Evolutionary conservation across 1,284 basidiomycete genomes (phyloP).

Genomic region (Tilletia setariae): DNA sequence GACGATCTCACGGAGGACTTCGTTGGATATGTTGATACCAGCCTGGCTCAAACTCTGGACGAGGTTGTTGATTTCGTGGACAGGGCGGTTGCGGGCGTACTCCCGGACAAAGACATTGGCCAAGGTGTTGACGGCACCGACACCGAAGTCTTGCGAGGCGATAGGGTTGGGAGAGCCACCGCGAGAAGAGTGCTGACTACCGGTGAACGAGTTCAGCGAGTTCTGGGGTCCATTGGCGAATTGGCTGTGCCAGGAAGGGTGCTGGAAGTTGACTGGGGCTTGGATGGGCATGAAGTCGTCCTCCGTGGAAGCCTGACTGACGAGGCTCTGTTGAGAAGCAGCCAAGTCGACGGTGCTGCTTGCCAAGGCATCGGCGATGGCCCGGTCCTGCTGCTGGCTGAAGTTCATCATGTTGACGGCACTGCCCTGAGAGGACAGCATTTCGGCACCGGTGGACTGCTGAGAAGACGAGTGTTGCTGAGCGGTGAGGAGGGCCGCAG

Average conservation of each 20-base stretch:
- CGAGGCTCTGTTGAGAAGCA: not conserved
- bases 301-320: not conserved
- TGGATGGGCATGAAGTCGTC: constrained; percentile 12
- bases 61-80: constrained; percentile 6
- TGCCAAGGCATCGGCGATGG: not conserved
- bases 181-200: constrained; percentile 10
- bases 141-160: not conserved
- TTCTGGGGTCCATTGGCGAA: not conserved
- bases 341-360: not conserved
- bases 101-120: constrained; percentile 11
- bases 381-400: constrained; percentile 14
- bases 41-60: not conserved
- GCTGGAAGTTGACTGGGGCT: not conserved
- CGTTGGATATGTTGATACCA: constrained; percentile 5
- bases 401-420: not conserved
- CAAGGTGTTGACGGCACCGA: not conserved
- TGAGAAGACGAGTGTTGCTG: constrained; percentile 13
- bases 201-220: not conserved
- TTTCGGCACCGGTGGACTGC: not conserved
- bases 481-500: not conserved
- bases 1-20: constrained; percentile 11
- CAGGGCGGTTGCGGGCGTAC: constrained; percentile 1
- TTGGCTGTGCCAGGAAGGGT: not conserved
- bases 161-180: not conserved
- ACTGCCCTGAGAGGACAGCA: not conserved